Base-by-base conservation (phyloP, 306 rosid species). In the Carpinus fangiana region DNA sequence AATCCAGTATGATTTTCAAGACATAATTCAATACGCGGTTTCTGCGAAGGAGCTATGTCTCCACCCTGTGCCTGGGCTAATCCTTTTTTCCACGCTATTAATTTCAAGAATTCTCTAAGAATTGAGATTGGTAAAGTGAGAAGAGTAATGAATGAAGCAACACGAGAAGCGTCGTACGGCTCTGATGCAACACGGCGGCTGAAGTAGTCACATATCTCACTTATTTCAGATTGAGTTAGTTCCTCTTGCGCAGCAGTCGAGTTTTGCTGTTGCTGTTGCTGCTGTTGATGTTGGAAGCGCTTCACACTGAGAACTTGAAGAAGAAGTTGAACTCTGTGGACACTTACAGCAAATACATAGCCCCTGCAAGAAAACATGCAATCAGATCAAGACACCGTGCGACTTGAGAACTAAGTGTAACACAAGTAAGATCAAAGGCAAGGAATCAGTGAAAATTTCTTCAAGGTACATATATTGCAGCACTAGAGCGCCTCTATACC, bases 101-200 rank as follows among this genome's bases (percentile, higher is more conserved):
- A 79, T 86, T 96, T 96, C 88, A 96, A 87, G 85, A 96, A 96
- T 82, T 96, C 99, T 84, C 98, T 82, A 48, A 96, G 85, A 81
- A 93, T 98, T 11, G 98, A 86, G 78, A 96, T 87, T 16, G 99
- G 99, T 74, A 96, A 86, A 73, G 99, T 96, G 77, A 96, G 96
- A 86, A 96, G 97, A 55, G 98, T 96, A 73, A 96, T 93, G 89
- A 93, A 96, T 26, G 99, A 96, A 55, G 99, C 99, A 79, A 96
- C 99, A 52, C 99, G 97, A 68, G 98, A 96, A 57, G 99, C 99
- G 83, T 96, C 99, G 54, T 96, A 96, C 5, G 99, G 99, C 90
- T 96, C 99, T 20, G 99, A 93, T 60, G 99, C 99, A 78, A 93
- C 99, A 36, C 99, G 97, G 21, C 99, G 98, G 82, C 99, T 93